Conservation (phyloP, 1,284 basidiomycete species). For the Anthracocystis setariae region DNA sequence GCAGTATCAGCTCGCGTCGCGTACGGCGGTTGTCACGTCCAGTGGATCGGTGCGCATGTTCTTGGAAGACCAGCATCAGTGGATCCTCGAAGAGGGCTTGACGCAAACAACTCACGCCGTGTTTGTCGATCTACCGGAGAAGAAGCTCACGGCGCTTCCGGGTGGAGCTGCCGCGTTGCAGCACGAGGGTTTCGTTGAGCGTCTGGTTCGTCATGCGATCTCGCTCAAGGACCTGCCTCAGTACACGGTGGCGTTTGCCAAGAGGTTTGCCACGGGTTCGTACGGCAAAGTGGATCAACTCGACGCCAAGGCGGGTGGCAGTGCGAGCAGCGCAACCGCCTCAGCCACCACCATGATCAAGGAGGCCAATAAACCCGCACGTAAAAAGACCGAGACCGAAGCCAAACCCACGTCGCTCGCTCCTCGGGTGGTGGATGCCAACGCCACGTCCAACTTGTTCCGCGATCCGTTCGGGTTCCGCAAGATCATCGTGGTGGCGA, state of each 20-base stretch:
- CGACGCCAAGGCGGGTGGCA: constrained; percentile 42
- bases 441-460: constrained; percentile 45
- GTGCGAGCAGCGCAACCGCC: constrained; percentile 6
- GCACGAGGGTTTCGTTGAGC: constrained; percentile 73
- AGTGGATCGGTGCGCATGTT: constrained; percentile 83
- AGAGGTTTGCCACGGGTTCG: constrained; percentile 79
- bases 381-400: constrained; percentile 22
- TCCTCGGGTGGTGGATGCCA: constrained; percentile 45
- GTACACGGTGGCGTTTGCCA: constrained; percentile 76
- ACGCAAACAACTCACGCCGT: constrained; percentile 73
- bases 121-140: constrained; percentile 83
- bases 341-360: constrained; percentile 45
- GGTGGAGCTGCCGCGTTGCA: constrained; percentile 43
- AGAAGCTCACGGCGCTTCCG: constrained; percentile 67
- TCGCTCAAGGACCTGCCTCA: constrained; percentile 75
- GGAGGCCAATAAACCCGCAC: constrained; percentile 34
- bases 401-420: constrained; percentile 47
- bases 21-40: constrained; percentile 76
- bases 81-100: constrained; percentile 86
- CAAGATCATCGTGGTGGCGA: constrained; percentile 82
- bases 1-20: constrained; percentile 70
- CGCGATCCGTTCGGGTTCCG: constrained; percentile 85
- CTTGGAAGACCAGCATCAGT: constrained; percentile 75
- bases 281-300: constrained; percentile 70
- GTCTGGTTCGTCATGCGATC: constrained; percentile 59